Base-by-base conservation (phyloP, 2,329 filamentous ascomycete species). In the Metarhizium guizhouense region DNA sequence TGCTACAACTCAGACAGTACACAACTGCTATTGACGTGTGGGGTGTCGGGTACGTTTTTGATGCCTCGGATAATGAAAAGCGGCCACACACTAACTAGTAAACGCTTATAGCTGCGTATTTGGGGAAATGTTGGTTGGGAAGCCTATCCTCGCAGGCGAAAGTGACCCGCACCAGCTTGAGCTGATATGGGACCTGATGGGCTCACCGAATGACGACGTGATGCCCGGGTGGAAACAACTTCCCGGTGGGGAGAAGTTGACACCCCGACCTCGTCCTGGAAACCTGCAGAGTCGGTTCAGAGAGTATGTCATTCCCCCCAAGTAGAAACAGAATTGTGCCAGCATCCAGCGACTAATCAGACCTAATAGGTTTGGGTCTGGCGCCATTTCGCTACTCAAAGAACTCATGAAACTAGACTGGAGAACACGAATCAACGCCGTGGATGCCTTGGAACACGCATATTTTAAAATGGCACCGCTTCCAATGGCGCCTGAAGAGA, bases 11-110 rank as follows among this genome's bases (percentile, higher is more conserved):
- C 36, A 86, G 91, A 64, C 84, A 84, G 61, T 99, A 99, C 72
- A 99, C 94, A n/a, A 90, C 92, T 14, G 92, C 94, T 10, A 96
- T 99, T 65, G 94, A 99, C 71, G 84, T 99, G 74, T 99, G 94
- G 94, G 94, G 94, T 63, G 93, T 96, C 62, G 94, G 93, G 88
- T 92, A 77, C 75, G 84, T 51, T 34, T 30, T 20, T 8, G 5
- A 8, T 11, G 6, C 7, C 38, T 13, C 20, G n/a, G 1, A 48
- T 29, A 20, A 14, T 25, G 25, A 25, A 25, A 25, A 25, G 25
- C 25, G 25, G 25, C 25, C 25, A 25, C 10, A 30, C 7, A 30
- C 8, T 6, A 29, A 14, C 10, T 20, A 38, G 47, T 67, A 68
- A 54, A 70, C 53, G 36, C 34, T n/a, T 34, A 30, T 56, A 91